These are phyloP conservation scores for Porcisia deanei DNA, from an alignment of 208 protist genomes.

Conservation along the genomic window DNA sequence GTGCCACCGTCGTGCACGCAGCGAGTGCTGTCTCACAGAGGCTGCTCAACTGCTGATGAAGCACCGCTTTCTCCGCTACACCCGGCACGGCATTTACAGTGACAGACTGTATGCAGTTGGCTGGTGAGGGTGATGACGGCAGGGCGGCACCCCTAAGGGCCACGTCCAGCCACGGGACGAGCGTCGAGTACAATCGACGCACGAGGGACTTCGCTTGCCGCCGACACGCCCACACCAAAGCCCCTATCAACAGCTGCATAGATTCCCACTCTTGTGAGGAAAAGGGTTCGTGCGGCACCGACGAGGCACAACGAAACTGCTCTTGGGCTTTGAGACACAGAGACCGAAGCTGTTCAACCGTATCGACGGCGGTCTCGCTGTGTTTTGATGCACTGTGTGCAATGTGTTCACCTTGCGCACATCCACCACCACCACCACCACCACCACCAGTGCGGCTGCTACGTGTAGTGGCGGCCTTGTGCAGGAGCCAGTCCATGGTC, in stretches of 20 bases:
- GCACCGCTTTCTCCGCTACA: background rate
- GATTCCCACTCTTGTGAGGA: constrained; percentile 14
- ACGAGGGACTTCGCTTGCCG: constrained; percentile 41
- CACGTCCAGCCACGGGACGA: constrained; percentile 21
- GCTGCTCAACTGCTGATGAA: constrained; percentile 1
- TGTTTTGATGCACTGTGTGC: background rate
- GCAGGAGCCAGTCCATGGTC: constrained; percentile 47
- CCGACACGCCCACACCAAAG: constrained; percentile 57
- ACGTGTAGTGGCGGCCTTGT: background rate
- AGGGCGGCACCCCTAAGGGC: background rate
- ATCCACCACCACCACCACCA: background rate
- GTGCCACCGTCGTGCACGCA: constrained; percentile 35
- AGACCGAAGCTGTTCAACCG: constrained; percentile 1
- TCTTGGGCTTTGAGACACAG: background rate
- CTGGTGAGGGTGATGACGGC: background rate
- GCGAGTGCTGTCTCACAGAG: constrained; percentile 25
- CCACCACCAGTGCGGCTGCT: background rate
- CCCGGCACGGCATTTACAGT: background rate
- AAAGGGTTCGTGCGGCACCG: background rate
- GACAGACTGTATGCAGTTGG: background rate
- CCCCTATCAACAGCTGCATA: constrained; percentile 47
- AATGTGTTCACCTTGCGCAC: background rate
- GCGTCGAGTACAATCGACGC: constrained; percentile 30
- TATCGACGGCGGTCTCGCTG: background rate
- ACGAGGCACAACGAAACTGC: background rate